phyloP scores from a whole-genome alignment of 2,329 filamentous ascomycete genomes.

The Colletotrichum sp. region DNA sequence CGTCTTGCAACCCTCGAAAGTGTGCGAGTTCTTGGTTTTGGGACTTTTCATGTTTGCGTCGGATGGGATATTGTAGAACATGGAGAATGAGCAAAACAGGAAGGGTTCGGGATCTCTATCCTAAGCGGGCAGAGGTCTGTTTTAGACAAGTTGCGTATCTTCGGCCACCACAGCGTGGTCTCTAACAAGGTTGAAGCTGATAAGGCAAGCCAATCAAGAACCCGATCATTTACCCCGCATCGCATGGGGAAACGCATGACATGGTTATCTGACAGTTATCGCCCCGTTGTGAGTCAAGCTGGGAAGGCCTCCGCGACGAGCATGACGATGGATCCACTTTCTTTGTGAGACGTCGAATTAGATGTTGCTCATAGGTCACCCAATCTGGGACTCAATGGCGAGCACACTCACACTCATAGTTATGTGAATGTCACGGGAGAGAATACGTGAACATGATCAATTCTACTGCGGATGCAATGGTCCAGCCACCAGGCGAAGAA shows the following conservation, averaged over 20 bases:
- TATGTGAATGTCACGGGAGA: neutral
- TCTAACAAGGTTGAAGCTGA: neutral
- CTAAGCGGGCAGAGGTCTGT: neutral
- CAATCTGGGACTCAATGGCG: neutral
- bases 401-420: neutral
- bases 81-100: neutral
- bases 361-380: neutral
- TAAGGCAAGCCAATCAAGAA: neutral
- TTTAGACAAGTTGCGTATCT: neutral
- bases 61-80: neutral
- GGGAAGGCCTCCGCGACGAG: neutral
- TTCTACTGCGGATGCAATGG: neutral
- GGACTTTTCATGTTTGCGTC: neutral
- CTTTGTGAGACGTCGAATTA: neutral
- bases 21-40: neutral
- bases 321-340: neutral
- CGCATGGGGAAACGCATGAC: neutral
- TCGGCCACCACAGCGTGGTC: neutral
- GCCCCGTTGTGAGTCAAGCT: neutral
- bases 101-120: neutral
- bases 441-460: neutral
- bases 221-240: neutral
- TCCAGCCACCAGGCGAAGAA: neutral
- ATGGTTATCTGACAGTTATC: neutral
- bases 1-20: neutral